These are phyloP conservation scores for Tetradesmus obliquus DNA, from an alignment of 139 green algal genomes.

Conservation along the genomic window DNA sequence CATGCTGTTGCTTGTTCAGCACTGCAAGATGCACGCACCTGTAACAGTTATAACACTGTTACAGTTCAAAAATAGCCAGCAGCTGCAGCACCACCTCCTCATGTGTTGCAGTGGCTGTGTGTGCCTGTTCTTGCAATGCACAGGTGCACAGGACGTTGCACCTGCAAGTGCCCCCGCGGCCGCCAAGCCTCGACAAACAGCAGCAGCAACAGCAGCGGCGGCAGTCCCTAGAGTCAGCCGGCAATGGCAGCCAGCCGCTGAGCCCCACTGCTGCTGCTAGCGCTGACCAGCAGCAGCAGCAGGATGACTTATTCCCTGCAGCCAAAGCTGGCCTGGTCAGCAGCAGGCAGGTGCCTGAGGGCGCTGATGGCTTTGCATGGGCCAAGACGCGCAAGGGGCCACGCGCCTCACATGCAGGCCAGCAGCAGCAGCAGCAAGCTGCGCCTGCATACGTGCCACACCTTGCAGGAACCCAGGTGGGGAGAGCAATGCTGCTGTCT, in stretches of 20 bases:
- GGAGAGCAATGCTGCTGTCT: background rate
- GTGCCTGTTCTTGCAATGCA: background rate
- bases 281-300: constrained; percentile 29
- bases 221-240: background rate
- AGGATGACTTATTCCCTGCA: constrained; percentile 8
- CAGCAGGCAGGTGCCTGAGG: constrained; percentile 8
- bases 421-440: constrained; percentile 21
- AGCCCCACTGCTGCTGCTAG: background rate
- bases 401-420: background rate
- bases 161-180: background rate
- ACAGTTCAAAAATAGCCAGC: too few species aligned
- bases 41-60: too few species aligned
- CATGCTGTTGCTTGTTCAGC: background rate
- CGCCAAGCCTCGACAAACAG: background rate
- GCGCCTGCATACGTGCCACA: background rate
- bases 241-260: background rate
- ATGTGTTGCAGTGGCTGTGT: background rate
- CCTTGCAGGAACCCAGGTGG: background rate
- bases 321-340: constrained; percentile 29
- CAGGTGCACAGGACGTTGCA: constrained; percentile 19
- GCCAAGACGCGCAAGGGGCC: background rate
- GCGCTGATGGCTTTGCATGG: constrained; percentile 22
- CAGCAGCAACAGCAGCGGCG: constrained; percentile 7
- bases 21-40: background rate
- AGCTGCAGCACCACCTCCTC: background rate